Evolutionary conservation across 1,284 basidiomycete species (phyloP), one percentile per base, ranked within the genome.

Genomic region (Chondrostereum purpureum): DNA sequence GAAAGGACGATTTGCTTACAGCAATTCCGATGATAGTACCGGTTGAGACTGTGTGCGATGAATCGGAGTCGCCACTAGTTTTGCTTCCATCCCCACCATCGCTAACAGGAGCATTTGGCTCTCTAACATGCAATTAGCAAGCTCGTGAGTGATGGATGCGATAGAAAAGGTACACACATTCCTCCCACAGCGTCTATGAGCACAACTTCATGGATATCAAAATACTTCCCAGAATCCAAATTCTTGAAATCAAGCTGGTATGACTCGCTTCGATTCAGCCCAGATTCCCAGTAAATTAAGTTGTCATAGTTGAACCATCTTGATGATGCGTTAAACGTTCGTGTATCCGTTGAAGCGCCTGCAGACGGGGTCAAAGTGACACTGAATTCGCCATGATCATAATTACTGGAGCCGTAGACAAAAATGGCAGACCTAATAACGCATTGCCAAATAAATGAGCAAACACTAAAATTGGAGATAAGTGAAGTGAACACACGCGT

Each of bases 291-390:
- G 22, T 47, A 57, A 18, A 55, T 3, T 5, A 54, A 34, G 39
- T 51, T 51, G 43, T 51, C 43, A 10, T 55, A 45, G 6, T 48
- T 54, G 16, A 57, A 57, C 55, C 55, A 57, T 31, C 50, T 50
- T 2, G 54, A 54, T 5, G 54, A 52, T 11, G 44, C 55, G 33
- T 55, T 55, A 37, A 57, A 54, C 22, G 49, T 51, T 2, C 53
- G 53, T 4, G 46, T 41, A 1, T 45, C 44, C 18, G 47, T 44
- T 5, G 53, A 55, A 10, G 34, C 49, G n/a, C 54, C 55, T 4
- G 46, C 47, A 3, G 53, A 33, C 18, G 55, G 55, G 20, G 46
- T 47, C 1, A 57, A 23, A 13, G 46, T 42, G 12, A 54, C 43
- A 13, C 47, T 50, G 46, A 50, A 57, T 18, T 43, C 44, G 14